Conservation (phyloP, 106 monocot species). For the Gastrodia elata region DNA sequence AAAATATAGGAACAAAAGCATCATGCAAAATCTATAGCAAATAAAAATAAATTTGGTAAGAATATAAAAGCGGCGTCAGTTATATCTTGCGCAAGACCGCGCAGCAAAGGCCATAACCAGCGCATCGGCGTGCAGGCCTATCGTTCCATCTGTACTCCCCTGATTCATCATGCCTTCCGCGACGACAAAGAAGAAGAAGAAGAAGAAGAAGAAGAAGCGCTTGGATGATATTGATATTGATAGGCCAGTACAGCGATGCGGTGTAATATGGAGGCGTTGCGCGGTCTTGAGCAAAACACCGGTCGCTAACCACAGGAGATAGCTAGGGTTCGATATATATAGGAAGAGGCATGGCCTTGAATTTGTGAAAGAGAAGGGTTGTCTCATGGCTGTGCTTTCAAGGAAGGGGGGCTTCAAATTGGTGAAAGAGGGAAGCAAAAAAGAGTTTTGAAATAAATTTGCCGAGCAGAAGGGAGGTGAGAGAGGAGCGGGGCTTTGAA, state of each 20-base stretch:
- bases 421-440: conserved; percentile 9
- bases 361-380: neutral
- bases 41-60: neutral
- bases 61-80: conserved; percentile 28
- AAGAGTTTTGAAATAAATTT: conserved; percentile 1
- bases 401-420: conserved; percentile 5
- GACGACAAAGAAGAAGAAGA: neutral
- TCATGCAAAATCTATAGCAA: neutral
- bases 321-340: conserved; percentile 11
- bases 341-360: neutral
- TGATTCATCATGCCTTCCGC: neutral
- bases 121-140: conserved; percentile 41
- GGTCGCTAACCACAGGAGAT: neutral
- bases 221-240: conserved; percentile 13
- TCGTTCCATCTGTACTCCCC: neutral
- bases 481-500: neutral
- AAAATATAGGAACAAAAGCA: neutral
- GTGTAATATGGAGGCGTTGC: conserved; percentile 45
- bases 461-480: neutral
- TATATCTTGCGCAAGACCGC: conserved; percentile 37
- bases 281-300: conserved; percentile 58
- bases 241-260: conserved; percentile 40
- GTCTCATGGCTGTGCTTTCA: neutral
- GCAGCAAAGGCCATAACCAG: conserved; percentile 39
- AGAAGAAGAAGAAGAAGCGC: neutral